Base-by-base conservation (phyloP, 2,329 filamentous ascomycete species). In the Fusarium begoniae region DNA sequence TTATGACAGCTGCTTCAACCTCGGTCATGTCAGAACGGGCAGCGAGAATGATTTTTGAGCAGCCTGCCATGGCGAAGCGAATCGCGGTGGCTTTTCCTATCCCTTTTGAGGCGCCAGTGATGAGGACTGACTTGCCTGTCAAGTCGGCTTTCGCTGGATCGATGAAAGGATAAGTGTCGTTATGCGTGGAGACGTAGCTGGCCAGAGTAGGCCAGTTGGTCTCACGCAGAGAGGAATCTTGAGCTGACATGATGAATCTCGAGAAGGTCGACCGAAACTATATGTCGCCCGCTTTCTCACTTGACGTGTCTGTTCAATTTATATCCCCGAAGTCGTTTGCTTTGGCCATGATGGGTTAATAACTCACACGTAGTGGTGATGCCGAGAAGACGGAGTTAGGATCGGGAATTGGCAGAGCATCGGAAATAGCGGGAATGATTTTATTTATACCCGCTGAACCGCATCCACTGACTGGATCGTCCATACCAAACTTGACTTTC, bases 51-150 rank as follows among this genome's bases (percentile, higher is more conserved):
- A 92, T 88, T 32, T 80, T 78, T 0, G 85, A 83, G 22, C 85
- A 87, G 6, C 87, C 86, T 5, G 89, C 88, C 69, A 81, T 82
- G 14, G 89, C 89, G 74, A 86, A 91, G 8, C 87, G 84, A 24
- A 88, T 76, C 2, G 88, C 88, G 6, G 85, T 87, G 12, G 85
- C 83, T 6, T 82, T 82, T 6, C 90, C 89, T 0, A 63, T 63
- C 1, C 54, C 60, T 8, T 63, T 63, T 1, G 60, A 63, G 20
- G 60, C 54, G 1, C 60, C 60, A 0, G 60, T 60, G 6, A 63
- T 26, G 0, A 63, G 22, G 44, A 85, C 79, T 1, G 80, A 77
- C 43, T 83, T 83, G 5, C 81, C 81, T 0, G 72, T 38, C 28
- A 87, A 82, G 67, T 85, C 74, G n/a, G 77, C 74, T n/a, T 83